Base-by-base conservation (phyloP, 2,329 filamentous ascomycete species). In the Alternaria alternata region DNA sequence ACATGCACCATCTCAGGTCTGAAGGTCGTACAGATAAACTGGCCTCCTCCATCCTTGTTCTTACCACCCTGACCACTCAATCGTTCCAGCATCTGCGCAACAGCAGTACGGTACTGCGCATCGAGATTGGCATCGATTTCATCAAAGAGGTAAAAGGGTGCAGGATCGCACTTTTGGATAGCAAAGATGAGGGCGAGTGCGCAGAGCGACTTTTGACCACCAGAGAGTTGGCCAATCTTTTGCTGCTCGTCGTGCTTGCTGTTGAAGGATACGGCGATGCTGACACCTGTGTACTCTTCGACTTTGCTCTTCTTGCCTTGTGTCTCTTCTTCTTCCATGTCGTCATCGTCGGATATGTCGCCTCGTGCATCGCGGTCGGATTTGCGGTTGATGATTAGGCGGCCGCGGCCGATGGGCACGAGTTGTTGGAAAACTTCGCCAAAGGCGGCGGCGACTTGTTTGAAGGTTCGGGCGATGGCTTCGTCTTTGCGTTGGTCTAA, bases 21-120 rank as follows among this genome's bases (percentile, higher is more conserved):
- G 87, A 99, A 99, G 3, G 95, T 99, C 4, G 95, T 99, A 85
- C 95, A 98, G 79, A 99, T 99, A 77, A 99, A 99, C 78, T 99
- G 90, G 0, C 89, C 89, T 36, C 83, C 82, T 65, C 82, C 82
- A 18, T 79, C 79, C 62, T 81, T 80, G 3, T 75, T 76, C 47
- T 79, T 69, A 7, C 75, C 75, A 18, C 73, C 75, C 68, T 74
- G 79, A 48, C 80, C 79, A 32, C 70, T 77, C 48, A 76, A 74
- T 69, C 82, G 86, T 74, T 94, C 85, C 22, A 99, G 85, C 82
- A 98, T 92, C 57, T 92, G 87, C 3, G 95, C 95, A 11, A 99
- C 95, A 1, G 95, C 94, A 1, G 95, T 97, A 62, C 95, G 91
- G 82, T 99, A 99, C 80, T 99, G 95, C 1, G 95, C 94, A 78